Conservation (phyloP, 805 yeast species). For the Sugiyamaella smithiae region DNA sequence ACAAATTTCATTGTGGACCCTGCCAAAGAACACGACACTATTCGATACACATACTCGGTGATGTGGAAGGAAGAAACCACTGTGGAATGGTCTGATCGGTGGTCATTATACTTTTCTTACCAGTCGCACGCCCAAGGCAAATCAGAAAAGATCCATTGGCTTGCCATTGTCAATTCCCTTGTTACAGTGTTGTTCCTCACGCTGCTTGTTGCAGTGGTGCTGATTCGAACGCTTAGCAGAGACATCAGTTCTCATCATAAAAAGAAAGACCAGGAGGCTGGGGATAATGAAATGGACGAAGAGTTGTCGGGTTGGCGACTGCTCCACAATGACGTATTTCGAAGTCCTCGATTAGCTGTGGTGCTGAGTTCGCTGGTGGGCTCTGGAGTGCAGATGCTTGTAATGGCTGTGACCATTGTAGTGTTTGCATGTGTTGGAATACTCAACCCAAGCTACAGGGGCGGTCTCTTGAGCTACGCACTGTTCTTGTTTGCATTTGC, state of each 20-base stretch:
- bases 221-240: constrained; percentile 52
- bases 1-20: constrained; percentile 54
- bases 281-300: constrained; percentile 22
- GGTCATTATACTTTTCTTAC: constrained; percentile 66
- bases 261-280: constrained; percentile 13
- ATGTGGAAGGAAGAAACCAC: constrained; percentile 82
- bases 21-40: constrained; percentile 21
- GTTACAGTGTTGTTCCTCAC: constrained; percentile 62
- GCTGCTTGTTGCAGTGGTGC: constrained; percentile 60
- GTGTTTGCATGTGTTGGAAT: constrained; percentile 54
- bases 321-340: constrained; percentile 52
- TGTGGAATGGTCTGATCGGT: constrained; percentile 63
- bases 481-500: constrained; percentile 60
- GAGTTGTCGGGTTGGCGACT: constrained; percentile 50
- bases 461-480: constrained; percentile 62
- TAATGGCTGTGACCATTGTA: constrained; percentile 57
- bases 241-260: constrained; percentile 43
- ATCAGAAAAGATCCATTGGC: constrained; percentile 67
- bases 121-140: constrained; percentile 3
- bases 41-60: constrained; percentile 82
- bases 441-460: constrained; percentile 63
- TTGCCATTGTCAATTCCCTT: constrained; percentile 68
- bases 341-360: constrained; percentile 48
- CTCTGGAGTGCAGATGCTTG: constrained; percentile 69
- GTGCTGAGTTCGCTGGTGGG: constrained; percentile 59